Base-by-base conservation (phyloP, 208 protist genomes). In the Leishmania tarentolae region DNA sequence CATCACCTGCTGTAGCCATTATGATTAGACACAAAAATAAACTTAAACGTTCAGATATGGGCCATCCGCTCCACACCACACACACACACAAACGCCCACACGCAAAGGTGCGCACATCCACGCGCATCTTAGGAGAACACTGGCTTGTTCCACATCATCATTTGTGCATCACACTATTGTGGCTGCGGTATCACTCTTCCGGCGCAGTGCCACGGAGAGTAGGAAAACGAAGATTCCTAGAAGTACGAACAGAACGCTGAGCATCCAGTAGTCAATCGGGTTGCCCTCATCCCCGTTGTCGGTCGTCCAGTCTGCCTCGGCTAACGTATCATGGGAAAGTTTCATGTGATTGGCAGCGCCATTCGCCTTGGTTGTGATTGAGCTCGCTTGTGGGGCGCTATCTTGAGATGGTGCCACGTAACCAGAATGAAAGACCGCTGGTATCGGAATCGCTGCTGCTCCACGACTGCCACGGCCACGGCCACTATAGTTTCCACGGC, bases 181-280 rank as follows among this genome's bases (percentile, higher is more conserved):
- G 2, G 6, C 3, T n/a, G 42, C 31, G 40, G 28, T 63, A 5
- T 47, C 56, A 56, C 56, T 52, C 2, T 66, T 19, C 1, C 76
- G 81, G 31, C 53, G 69, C 50, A 85, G 82, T 42, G 76, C 46
- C 1, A 82, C 73, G 46, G 74, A 73, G 53, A 89, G 52, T 5
- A 87, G 76, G 24, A 87, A 44, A 13, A 66, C 63, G 19, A 77
- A 83, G 37, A 89, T 57, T n/a, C 47, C 85, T 13, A 93, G 72
- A 3, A 93, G 76, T 4, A 85, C 69, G 68, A 93, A 80, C 9
- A 93, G 42, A 9, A 90, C 35, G 59, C 84, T 89, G 56, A 86
- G 65, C 31, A 88, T 42, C 50, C 76, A 59, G 40, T 50, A 17
- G 52, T 82, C 73, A 9, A 79, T 52, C 19, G 52, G 19, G 24